Evolutionary conservation across 2,329 filamentous ascomycete species (phyloP), one percentile per base, ranked within the genome.

Genomic region (Penicillium italicum): DNA sequence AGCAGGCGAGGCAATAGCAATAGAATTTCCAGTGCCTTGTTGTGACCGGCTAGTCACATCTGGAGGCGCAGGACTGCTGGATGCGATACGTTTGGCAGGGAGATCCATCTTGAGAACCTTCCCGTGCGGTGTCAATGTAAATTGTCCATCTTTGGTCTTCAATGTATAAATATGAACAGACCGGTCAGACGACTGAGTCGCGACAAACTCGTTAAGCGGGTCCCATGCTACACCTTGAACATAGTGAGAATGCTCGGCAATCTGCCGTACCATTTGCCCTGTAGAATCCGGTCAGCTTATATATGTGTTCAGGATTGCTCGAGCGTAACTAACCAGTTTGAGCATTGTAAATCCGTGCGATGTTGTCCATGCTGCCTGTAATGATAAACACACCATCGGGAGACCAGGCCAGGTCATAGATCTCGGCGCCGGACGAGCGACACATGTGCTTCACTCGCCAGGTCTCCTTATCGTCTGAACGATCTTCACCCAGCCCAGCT

Each of bases 361-460:
- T 88, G 72, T 99, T 99, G 77, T 99, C 94, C 92, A 99, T 97
- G 77, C 94, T 97, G 37, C 94, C 94, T 24, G 95, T 97, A 66
- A 99, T 97, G 78, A 99, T 96, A 77, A 95, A 94, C 37, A 87
- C 80, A 37, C 90, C 91, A 74, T 99, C 94, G n/a, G 95, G 95
- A 46, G 94, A 97, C 95, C 94, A 99, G 48, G 94, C 94, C 55
- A 99, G 79, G 74, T 99, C 94, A 76, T 99, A 99, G 64, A 99
- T 97, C 74, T 99, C 94, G 11, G 92, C 91, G 34, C 92, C 93
- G 2, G 89, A 90, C 43, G 92, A 96, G 59, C 94, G 86, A 75
- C 92, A 97, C 94, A 97, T 97, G 72, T 96, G 91, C 77, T 96
- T 97, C 60, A 93, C 89, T 59, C 93, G 83, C 94, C 94, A 99